Evolutionary conservation across 768 basidiomycete genomes (phyloP), one percentile per base, ranked within the genome.

Genomic region (Termitomyces titanicus): DNA sequence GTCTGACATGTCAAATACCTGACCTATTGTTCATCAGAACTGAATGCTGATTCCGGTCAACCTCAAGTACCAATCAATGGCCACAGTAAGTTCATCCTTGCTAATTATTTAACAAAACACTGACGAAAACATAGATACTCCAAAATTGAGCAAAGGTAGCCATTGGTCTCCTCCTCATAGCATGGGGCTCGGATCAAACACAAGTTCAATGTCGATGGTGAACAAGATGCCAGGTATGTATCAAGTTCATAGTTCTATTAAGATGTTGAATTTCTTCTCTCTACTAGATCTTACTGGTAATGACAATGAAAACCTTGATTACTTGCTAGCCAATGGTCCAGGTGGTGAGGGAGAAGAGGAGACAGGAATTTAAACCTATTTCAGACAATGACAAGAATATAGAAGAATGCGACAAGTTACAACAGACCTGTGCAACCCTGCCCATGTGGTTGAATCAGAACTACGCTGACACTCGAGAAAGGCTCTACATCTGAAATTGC

Each of bases 301-400:
- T 12, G 42, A 43, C 1, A 10, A 43, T 17, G 22, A 43, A 8
- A 43, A 43, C 24, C 3, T 43, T 17, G 42, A 43, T 15, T 24
- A 43, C 7, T 25, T 24, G 10, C 7, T 43, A 5, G 22, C 3
- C 11, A 20, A 43, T 17, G 22, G 24, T 20, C 9, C 7, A 24
- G 10, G 22, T 22, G 24, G 10, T 24, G 42, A 43, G 3, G 22
- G 6, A 3, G 42, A 43, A 20, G 42, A 43, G 22, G 7, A 43
- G 18, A 10, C n/a, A 3, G 12, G 42, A 43, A 15, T 43, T 52
- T 42, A 13, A 34, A 52, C 24, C 39, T 40, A 17, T 52, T 38
- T 40, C 51, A 11, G 51, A 52, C 44, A 40, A 52, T 44, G 42
- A 52, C 20, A 40, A 52, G 51, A 39, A 20, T 31, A n/a, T 31